These are phyloP conservation scores for Vitis riparia DNA, from an alignment of 164 flowering plant genomes.

Conservation along the genomic window DNA sequence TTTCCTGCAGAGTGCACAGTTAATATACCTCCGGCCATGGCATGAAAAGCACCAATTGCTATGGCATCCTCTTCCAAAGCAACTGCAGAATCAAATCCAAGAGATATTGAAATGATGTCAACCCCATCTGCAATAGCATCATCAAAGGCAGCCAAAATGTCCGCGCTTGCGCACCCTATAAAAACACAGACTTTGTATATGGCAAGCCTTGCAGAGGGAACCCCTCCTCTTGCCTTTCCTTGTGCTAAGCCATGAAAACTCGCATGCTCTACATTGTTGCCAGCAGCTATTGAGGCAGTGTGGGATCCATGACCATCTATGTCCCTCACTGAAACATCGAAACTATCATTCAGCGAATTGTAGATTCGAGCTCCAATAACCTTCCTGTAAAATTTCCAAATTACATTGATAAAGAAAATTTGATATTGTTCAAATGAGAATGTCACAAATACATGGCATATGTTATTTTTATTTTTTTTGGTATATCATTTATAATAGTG, in stretches of 20 bases:
- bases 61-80: not conserved
- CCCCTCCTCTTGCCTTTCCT: conserved; percentile 34
- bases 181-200: conserved; percentile 14
- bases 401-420: not conserved
- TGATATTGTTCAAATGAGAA: too few relatives aligned
- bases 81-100: not conserved
- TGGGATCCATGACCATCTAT: conserved; percentile 33
- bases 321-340: conserved; percentile 19
- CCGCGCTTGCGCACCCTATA: not conserved
- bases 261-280: conserved; percentile 15
- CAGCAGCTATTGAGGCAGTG: conserved; percentile 41
- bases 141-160: conserved; percentile 25
- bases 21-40: conserved; percentile 28
- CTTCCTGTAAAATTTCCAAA: conserved; percentile 15
- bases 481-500: not conserved
- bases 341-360: not conserved
- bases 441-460: too few relatives aligned
- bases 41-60: conserved; percentile 39
- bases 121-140: conserved; percentile 33
- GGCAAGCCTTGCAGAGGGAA: conserved; percentile 29
- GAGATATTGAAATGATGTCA: conserved; percentile 23
- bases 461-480: not conserved
- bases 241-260: conserved; percentile 20
- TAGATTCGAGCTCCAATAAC: conserved; percentile 34
- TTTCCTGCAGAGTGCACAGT: not conserved